Base-by-base conservation (phyloP, 2,329 filamentous ascomycete species). In the Hypoxylon sp. region DNA sequence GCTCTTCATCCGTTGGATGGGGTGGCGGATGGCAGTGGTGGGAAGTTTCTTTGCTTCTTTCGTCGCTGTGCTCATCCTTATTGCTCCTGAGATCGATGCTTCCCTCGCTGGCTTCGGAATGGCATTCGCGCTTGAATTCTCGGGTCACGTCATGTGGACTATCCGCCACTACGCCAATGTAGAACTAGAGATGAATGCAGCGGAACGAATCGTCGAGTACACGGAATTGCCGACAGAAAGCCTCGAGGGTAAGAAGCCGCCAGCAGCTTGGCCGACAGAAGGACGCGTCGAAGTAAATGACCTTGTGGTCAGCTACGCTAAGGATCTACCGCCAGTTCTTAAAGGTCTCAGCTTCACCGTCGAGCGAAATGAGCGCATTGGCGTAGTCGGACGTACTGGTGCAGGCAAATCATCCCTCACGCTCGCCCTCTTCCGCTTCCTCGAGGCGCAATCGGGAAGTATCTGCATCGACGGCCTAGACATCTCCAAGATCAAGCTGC, bases 361-460 rank as follows among this genome's bases (percentile, higher is more conserved):
- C 11, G 83, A 88, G 44, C 84, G 87, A 60, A 91, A 91, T 69
- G 88, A 94, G 79, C 84, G 92, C 13, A 81, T 94, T 15, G 92
- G 92, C n/a, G 89, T 94, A 2, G 89, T 94, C 3, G 92, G 92
- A 10, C 88, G 92, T 15, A 94, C 92, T 0, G 92, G 92, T 2
- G 92, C 92, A 0, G 92, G 92, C 62, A 94, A 94, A 79, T 93
- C 91, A 0, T 92, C 90, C 0, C 80, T 94, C 21, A 93, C 92
- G 0, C 82, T 94, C 1, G 91, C 92, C 0, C 82, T 94, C 0
- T 94, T 94, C 85, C 89, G 92, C 19, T 93, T 94, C 82, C 81
- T 94, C 11, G 91, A 93, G 76, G 87, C 90, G 0, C 80, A 85
- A 5, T 85, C 88, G 11, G 92, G 92, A 7, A 86, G 80, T 13